phyloP scores from a whole-genome alignment of 2,329 filamentous ascomycete species.

The Hyphodiscus sp. region DNA sequence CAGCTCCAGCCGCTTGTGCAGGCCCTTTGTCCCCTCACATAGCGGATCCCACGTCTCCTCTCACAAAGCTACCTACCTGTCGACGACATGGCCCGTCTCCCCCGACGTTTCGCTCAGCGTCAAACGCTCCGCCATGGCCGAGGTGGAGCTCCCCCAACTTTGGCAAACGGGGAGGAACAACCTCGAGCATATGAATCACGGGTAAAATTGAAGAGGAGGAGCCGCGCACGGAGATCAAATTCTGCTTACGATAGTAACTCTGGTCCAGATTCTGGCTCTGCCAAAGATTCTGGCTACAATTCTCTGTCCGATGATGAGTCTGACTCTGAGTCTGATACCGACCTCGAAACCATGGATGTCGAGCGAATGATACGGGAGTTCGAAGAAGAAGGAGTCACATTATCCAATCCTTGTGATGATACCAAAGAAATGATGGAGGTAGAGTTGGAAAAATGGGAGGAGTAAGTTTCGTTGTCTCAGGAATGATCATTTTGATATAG shows the following conservation, averaged over 20 bases:
- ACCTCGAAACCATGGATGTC: too few species aligned
- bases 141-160: not conserved
- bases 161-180: not conserved
- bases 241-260: not conserved
- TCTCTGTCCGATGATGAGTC: conserved; percentile 6
- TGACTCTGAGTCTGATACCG: conserved; percentile 14
- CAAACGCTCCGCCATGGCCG: conserved; percentile 3
- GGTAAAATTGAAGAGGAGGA: conserved; percentile 4
- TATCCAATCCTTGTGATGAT: conserved; percentile 17
- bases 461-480: too few species aligned
- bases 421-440: conserved; percentile 17
- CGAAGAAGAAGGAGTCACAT: too few species aligned
- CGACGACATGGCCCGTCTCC: not conserved
- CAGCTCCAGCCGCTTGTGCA: too few species aligned
- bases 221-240: not conserved
- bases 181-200: not conserved
- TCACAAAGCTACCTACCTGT: not conserved
- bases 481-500: too few species aligned
- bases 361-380: too few species aligned
- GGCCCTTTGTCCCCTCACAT: too few species aligned
- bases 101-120: conserved; percentile 3
- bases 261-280: conserved; percentile 1
- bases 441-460: conserved; percentile 13
- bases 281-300: conserved; percentile 14
- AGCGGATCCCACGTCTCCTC: not conserved